These are phyloP conservation scores for Amphirosellinia nigrospora DNA, from an alignment of 495 filamentous ascomycete species.

Conservation along the genomic window DNA sequence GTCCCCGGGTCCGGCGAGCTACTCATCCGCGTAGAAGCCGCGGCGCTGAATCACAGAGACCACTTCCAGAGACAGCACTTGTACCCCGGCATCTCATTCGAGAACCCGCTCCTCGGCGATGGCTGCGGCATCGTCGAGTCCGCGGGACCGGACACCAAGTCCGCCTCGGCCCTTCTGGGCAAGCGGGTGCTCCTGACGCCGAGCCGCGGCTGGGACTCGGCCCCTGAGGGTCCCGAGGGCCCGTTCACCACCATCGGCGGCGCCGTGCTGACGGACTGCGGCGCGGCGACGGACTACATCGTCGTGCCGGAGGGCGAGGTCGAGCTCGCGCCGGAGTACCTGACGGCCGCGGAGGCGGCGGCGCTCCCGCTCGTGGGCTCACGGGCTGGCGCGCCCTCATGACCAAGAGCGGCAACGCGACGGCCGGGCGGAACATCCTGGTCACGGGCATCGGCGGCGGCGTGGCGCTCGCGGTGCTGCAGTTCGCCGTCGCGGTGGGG, in stretches of 20 bases:
- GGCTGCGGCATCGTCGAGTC: conserved; percentile 74
- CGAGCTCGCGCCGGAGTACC: conserved; percentile 73
- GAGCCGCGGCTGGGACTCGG: conserved; percentile 72
- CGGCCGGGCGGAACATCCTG: conserved; percentile 66
- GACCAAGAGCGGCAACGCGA: conserved; percentile 68
- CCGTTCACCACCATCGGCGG: conserved; percentile 75
- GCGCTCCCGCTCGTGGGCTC: conserved; percentile 81
- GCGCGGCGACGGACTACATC: conserved; percentile 74
- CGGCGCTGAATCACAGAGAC: conserved; percentile 89
- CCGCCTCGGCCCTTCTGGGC: conserved; percentile 47
- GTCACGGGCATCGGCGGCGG: conserved; percentile 83
- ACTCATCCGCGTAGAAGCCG: conserved; percentile 72
- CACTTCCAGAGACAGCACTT: conserved; percentile 90
- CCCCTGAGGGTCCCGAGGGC: conserved; percentile 75
- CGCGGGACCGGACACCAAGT: conserved; percentile 59
- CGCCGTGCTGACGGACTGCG: conserved; percentile 64
- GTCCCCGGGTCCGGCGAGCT: conserved; percentile 68
- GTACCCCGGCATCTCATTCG: conserved; percentile 82
- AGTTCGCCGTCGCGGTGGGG: conserved; percentile 71
- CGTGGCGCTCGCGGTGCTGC: conserved; percentile 72
- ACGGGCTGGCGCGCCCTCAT: conserved; percentile 88
- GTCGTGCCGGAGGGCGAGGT: conserved; percentile 73
- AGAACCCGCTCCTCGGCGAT: conserved; percentile 75
- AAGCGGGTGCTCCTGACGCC: conserved; percentile 80
- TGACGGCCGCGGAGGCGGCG: conserved; percentile 74